Conservation (phyloP, 345 rosid genomes). For the Passiflora organensis region DNA sequence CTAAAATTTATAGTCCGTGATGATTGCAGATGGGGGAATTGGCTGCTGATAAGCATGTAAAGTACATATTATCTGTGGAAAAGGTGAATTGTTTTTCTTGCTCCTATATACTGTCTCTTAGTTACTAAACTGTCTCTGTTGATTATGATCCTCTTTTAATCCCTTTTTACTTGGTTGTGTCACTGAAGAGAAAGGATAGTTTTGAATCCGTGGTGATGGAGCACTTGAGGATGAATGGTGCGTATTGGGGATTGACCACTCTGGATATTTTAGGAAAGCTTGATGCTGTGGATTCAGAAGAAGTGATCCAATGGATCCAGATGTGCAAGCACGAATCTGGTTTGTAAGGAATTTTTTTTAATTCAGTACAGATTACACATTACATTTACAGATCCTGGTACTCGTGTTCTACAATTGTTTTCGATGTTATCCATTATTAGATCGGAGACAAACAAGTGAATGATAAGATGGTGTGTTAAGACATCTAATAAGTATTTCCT, state of each 20-base stretch:
- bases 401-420: too few species aligned
- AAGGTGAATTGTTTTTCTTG: conserved; percentile 36
- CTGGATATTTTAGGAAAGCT: conserved; percentile 74
- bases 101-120: background rate
- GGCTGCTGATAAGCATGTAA: conserved; percentile 56
- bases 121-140: background rate
- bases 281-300: conserved; percentile 41
- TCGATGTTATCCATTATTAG: too few species aligned
- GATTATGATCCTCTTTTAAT: background rate
- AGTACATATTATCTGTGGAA: conserved; percentile 60
- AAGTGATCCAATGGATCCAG: conserved; percentile 71
- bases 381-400: too few species aligned
- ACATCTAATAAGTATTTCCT: background rate
- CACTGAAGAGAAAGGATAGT: conserved; percentile 49
- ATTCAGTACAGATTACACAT: too few species aligned
- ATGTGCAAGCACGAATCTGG: conserved; percentile 77
- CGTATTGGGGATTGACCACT: conserved; percentile 83
- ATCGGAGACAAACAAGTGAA: too few species aligned
- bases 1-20: too few species aligned
- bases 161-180: conserved; percentile 7
- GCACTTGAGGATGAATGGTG: conserved; percentile 84
- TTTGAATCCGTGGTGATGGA: conserved; percentile 91
- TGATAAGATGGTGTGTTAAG: background rate
- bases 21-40: conserved; percentile 50
- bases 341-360: conserved; percentile 19